Conservation (phyloP, 2,329 filamentous ascomycete genomes). For the Pseudogymnoascus pannorum region DNA sequence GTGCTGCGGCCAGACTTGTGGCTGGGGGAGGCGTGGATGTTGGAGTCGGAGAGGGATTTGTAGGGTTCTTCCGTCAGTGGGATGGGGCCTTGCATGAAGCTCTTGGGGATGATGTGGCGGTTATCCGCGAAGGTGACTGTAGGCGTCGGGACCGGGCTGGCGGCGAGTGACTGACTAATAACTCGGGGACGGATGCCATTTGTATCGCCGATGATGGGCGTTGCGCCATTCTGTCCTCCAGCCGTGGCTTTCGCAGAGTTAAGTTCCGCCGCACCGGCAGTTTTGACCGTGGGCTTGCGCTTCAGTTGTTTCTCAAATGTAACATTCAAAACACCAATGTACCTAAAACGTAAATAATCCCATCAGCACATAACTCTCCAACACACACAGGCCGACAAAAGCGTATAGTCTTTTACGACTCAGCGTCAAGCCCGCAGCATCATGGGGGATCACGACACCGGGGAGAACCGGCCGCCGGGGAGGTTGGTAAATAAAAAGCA, state of each 20-base stretch:
- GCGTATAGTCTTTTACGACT: constrained; percentile 14
- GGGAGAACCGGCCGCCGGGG: constrained; percentile 25
- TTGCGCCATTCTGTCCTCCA: constrained; percentile 22
- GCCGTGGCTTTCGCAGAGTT: constrained; percentile 8
- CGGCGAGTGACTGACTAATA: constrained; percentile 64
- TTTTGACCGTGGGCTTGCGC: constrained; percentile 49
- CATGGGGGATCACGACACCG: too few species aligned
- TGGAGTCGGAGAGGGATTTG: constrained; percentile 12
- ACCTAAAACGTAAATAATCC: constrained; percentile 47
- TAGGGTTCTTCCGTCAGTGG: constrained; percentile 25
- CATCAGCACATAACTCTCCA: not conserved
- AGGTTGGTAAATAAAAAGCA: constrained; percentile 15
- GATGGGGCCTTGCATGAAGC: constrained; percentile 60
- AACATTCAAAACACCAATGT: constrained; percentile 94
- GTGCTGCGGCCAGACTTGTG: constrained; percentile 26
- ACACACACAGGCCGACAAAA: not conserved
- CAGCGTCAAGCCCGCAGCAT: constrained; percentile 22
- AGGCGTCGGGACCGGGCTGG: constrained; percentile 59
- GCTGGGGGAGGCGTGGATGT: constrained; percentile 14
- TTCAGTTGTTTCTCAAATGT: constrained; percentile 82
- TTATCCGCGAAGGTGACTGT: constrained; percentile 94
- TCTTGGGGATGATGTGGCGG: constrained; percentile 81
- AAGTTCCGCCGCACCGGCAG: constrained; percentile 14
- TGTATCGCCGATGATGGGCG: constrained; percentile 17
- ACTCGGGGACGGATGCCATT: constrained; percentile 35